These are phyloP conservation scores for Helotiales sp. DNA, from an alignment of 2,329 filamentous ascomycete species.

Conservation along the genomic window DNA sequence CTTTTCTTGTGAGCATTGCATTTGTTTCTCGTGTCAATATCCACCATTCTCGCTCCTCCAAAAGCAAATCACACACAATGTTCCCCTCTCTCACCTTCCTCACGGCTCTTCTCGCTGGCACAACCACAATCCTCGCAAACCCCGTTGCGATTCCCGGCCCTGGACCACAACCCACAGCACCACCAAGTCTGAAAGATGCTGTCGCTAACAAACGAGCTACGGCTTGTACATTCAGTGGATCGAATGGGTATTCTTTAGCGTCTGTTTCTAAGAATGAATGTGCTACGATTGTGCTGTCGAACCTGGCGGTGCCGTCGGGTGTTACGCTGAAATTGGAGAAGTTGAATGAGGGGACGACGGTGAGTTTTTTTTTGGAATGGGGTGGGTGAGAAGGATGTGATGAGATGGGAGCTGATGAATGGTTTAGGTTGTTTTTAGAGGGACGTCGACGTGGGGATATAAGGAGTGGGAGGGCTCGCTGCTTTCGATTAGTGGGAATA, in stretches of 20 bases:
- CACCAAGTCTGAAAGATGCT: not conserved
- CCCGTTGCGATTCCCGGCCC: not conserved
- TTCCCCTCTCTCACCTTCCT: not conserved
- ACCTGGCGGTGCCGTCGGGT: not conserved
- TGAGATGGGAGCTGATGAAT: conserved; percentile 46
- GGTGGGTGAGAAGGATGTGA: no score
- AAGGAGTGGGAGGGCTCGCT: conserved; percentile 68
- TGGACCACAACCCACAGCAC: not conserved
- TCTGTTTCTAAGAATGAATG: conserved; percentile 56
- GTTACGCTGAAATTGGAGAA: not conserved
- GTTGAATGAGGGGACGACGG: not conserved
- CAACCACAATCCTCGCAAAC: not conserved
- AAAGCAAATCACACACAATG: not conserved
- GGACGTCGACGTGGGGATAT: conserved; percentile 69
- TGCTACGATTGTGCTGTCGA: conserved; percentile 56
- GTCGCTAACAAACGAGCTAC: conserved; percentile 14
- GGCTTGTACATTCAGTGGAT: conserved; percentile 58
- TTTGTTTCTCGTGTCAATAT: no score
- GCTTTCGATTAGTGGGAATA: conserved; percentile 47
- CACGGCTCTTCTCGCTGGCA: not conserved
- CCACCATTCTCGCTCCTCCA: not conserved
- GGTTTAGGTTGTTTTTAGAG: conserved; percentile 60
- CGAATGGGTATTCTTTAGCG: conserved; percentile 38
- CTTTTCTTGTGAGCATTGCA: no score
- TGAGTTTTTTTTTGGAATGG: no score